phyloP scores from a whole-genome alignment of 2,329 filamentous ascomycete genomes.

The Macroventuria anomochaeta region DNA sequence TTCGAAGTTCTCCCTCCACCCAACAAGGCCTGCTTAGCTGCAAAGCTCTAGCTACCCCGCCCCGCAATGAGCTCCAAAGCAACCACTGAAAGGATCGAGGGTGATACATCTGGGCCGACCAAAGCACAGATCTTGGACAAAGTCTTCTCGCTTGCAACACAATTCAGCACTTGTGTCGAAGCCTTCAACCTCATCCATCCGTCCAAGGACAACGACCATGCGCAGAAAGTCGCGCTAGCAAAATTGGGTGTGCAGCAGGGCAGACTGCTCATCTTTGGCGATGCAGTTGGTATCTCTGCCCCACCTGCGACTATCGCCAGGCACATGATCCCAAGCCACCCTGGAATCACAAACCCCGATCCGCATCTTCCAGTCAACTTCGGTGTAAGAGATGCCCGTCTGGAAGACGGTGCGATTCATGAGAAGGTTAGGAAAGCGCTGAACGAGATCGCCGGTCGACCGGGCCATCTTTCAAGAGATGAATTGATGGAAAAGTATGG shows the following conservation, averaged over 20 bases:
- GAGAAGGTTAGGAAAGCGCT: conserved; percentile 51
- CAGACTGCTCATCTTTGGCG: conserved; percentile 57
- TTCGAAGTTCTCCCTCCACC: not conserved
- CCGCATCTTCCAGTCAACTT: conserved; percentile 55
- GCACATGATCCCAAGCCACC: conserved; percentile 54
- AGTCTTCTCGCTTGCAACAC: conserved; percentile 52
- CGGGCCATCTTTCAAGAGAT: conserved; percentile 47
- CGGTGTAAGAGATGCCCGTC: conserved; percentile 49
- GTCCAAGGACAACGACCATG: conserved; percentile 50
- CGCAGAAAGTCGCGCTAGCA: conserved; percentile 53
- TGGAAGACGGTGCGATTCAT: conserved; percentile 51
- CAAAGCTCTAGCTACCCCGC: conserved; percentile 29
- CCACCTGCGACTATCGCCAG: conserved; percentile 53
- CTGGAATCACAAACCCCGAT: conserved; percentile 54
- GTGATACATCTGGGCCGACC: conserved; percentile 27
- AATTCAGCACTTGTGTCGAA: conserved; percentile 57
- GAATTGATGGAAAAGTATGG: conserved; percentile 56
- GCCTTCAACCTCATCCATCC: conserved; percentile 56
- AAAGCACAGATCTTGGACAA: conserved; percentile 48
- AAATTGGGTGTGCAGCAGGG: conserved; percentile 57
- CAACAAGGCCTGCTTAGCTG: conserved; percentile 3
- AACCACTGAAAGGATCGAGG: conserved; percentile 26
- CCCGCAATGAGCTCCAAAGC: conserved; percentile 36
- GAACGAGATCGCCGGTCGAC: conserved; percentile 55
- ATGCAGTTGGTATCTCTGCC: conserved; percentile 54